Conservation (phyloP, 768 basidiomycete genomes). For the Trametes elegans region DNA sequence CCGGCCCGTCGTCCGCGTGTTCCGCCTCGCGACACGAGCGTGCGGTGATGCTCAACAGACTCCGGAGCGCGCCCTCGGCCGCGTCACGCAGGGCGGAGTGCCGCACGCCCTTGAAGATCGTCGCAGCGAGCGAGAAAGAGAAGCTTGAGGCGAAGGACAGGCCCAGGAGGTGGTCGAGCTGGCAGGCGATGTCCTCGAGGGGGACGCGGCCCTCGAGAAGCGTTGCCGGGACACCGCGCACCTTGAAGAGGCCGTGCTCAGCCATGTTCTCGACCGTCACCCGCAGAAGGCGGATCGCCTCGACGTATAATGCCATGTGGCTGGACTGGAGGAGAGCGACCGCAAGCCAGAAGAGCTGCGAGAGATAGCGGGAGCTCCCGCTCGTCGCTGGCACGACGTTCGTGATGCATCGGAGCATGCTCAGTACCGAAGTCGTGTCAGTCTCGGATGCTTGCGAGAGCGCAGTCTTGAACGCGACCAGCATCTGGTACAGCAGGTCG, state of each 20-base stretch:
- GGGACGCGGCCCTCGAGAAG: slow-evolving; percentile 62
- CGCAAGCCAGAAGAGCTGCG: slow-evolving; percentile 83
- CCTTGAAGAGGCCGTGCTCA: slow-evolving; percentile 54
- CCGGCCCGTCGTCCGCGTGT: slow-evolving; percentile 36
- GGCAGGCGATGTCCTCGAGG: slow-evolving; percentile 65
- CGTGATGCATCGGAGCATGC: slow-evolving; percentile 86
- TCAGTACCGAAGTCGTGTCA: slow-evolving; percentile 71
- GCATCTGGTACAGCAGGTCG: slow-evolving; percentile 90
- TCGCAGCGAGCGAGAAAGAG: slow-evolving; percentile 77
- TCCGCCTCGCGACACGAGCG: slow-evolving; percentile 26
- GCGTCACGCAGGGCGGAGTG: slow-evolving; percentile 60
- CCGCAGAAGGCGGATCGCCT: slow-evolving; percentile 67
- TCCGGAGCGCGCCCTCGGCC: slow-evolving; percentile 60
- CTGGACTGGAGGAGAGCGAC: slow-evolving; percentile 81
- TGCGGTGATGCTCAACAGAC: slow-evolving; percentile 60
- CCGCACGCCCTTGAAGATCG: slow-evolving; percentile 86
- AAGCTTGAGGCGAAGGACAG: slow-evolving; percentile 78
- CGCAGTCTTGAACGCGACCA: slow-evolving; percentile 80
- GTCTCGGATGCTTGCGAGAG: slow-evolving; percentile 64
- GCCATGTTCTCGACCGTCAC: slow-evolving; percentile 66
- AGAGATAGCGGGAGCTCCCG: slow-evolving; percentile 67
- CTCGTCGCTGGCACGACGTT: slow-evolving; percentile 72
- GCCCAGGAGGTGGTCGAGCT: slow-evolving; percentile 70
- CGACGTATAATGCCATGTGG: slow-evolving; percentile 64
- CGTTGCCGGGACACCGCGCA: slow-evolving; percentile 48